These are phyloP conservation scores for Meredithiella fracta DNA, from an alignment of 2,329 filamentous ascomycete genomes.

Conservation along the genomic window DNA sequence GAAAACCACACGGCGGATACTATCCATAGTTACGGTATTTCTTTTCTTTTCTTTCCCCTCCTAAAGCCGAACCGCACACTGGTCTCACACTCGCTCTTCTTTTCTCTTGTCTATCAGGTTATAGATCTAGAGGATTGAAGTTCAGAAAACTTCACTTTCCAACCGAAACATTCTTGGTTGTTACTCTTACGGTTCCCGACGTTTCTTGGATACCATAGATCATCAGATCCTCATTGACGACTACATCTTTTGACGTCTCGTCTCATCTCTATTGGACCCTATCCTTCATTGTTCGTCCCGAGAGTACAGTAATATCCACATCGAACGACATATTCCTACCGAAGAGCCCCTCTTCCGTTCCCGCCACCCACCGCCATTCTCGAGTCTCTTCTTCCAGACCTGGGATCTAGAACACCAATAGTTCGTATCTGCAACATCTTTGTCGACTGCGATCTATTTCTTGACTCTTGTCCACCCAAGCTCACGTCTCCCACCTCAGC, in stretches of 20 bases:
- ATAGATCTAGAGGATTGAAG: slow-evolving; percentile 13
- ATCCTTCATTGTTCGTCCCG: neutral
- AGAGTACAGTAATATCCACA: neutral
- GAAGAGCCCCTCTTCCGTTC: neutral
- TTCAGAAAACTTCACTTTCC: neutral
- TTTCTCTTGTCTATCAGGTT: slow-evolving; percentile 14
- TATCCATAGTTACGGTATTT: slow-evolving; percentile 10
- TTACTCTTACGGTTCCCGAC: neutral
- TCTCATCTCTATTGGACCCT: neutral
- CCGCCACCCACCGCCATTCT: no score
- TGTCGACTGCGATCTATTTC: neutral
- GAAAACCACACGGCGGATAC: slow-evolving; percentile 8
- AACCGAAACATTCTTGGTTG: neutral
- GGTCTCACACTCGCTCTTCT: slow-evolving; percentile 2
- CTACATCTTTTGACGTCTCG: neutral
- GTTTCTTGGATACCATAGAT: no score
- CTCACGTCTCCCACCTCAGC: slow-evolving; percentile 11
- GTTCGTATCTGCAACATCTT: neutral
- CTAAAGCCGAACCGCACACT: neutral
- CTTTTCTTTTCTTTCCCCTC: slow-evolving; percentile 8
- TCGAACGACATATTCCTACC: neutral
- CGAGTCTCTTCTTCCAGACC: neutral
- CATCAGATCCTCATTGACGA: neutral
- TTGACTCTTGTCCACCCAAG: slow-evolving; percentile 4
- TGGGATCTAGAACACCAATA: neutral